These are phyloP conservation scores for Globisporangium solare DNA, from an alignment of 352 stramenopile genomes.

Conservation along the genomic window DNA sequence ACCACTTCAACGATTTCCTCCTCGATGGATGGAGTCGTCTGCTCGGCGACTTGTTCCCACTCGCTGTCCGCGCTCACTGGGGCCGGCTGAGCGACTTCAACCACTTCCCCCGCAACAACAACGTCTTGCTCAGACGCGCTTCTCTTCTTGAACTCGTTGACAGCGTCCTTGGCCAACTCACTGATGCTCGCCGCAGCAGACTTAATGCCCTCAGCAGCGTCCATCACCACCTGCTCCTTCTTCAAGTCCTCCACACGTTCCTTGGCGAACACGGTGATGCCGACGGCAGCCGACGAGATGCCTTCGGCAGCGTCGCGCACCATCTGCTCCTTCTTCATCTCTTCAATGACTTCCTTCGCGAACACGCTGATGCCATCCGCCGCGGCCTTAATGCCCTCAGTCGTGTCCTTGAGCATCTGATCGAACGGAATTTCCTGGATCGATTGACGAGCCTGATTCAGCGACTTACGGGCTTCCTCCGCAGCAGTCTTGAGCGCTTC, in stretches of 20 bases:
- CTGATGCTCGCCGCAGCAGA: not conserved
- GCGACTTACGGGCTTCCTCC: constrained; percentile 49
- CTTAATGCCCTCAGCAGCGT: not conserved
- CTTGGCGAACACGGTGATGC: constrained; percentile 31
- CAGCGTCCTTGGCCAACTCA: not conserved
- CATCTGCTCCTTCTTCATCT: constrained; percentile 40
- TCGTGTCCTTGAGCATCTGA: constrained; percentile 75
- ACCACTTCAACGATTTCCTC: constrained; percentile 35
- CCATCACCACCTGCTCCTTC: not conserved
- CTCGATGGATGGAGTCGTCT: constrained; percentile 22
- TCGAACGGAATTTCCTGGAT: constrained; percentile 85
- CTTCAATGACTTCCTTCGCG: constrained; percentile 67
- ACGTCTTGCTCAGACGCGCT: constrained; percentile 24
- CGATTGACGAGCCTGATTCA: constrained; percentile 39
- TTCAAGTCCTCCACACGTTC: constrained; percentile 70
- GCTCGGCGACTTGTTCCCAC: constrained; percentile 61
- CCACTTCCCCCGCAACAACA: constrained; percentile 17
- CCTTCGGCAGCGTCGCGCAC: constrained; percentile 12
- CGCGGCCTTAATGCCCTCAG: constrained; percentile 70
- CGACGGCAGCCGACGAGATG: constrained; percentile 30
- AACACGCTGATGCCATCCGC: constrained; percentile 73
- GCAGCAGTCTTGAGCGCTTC: constrained; percentile 55
- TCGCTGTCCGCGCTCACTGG: constrained; percentile 43
- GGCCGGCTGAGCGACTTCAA: constrained; percentile 19
- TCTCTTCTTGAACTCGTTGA: constrained; percentile 26